Base-by-base conservation (phyloP, 306 rosid species). In the Cucurbita moschata region DNA sequence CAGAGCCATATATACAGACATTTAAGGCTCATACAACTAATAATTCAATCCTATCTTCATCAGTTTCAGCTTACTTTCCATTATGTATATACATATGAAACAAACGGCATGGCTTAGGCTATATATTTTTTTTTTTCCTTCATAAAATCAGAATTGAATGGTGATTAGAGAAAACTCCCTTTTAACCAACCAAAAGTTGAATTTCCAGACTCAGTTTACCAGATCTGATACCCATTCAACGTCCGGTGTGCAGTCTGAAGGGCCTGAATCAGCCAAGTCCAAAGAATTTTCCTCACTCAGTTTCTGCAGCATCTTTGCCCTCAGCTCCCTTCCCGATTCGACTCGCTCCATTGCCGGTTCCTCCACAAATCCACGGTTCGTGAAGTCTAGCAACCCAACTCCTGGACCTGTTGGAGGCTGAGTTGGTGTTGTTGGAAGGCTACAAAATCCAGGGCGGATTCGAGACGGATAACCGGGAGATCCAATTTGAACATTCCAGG, bases 281-380 rank as follows among this genome's bases (percentile, higher is more conserved):
- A 94, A 46, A 10, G 92, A 82, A 13, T 95, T 95, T 71, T 91
- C 96, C 66, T 87, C 86, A 49, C 97, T 91, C 37, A 95, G 79
- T 42, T 82, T 95, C 83, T 91, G 92, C 40, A 95, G 84, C 96
- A 95, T 95, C 85, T 78, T 86, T 0, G 86, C 87, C 74, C 99
- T 75, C 14, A 95, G 72, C n/a, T 63, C 85, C 65, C 99, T 88
- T 1, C 99, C 99, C 0, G 96, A 88, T 76, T 95, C 99, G 0
- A 95, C 99, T 76, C 99, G 87, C 78, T 89, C 97, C 99, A 95
- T 95, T 0, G 79, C 85, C 0, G 96, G 90, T 80, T 89, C 98
- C 79, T 94, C 98, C 82, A 81, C 91, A 0, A 75, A 73, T 4
- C 77, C 73, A 71, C 73, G 76, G 0, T 89, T 97, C 78, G 84